Percentiles rank a stretch among this genome's conserved stretches.
Evolutionary conservation across 2,329 filamentous ascomycete genomes (phyloP).

Genomic region (Fusarium sp.): DNA sequence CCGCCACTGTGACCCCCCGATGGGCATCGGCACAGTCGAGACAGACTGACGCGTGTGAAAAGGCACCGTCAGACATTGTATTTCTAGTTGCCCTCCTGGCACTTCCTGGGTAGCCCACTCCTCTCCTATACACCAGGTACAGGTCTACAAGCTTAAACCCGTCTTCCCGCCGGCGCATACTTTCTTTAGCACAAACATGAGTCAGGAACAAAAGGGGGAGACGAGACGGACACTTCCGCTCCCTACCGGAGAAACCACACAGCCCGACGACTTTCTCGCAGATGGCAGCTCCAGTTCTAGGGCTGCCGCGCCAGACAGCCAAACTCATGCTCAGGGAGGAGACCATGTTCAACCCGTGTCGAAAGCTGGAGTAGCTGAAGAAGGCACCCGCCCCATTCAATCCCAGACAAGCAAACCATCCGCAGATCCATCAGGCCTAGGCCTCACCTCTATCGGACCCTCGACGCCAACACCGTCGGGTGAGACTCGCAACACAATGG

Average conservation of each 20-base stretch:
- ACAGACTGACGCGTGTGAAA: neutral
- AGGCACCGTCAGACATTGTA: neutral
- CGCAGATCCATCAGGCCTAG: neutral
- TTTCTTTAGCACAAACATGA: slow-evolving; percentile 22
- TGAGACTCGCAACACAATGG: neutral
- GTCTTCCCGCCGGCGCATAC: slow-evolving; percentile 25
- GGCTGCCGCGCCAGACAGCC: neutral
- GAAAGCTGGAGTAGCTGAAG: neutral
- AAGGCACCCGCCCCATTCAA: neutral
- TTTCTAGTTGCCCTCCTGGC: neutral
- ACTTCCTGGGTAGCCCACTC: neutral
- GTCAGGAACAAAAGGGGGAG: slow-evolving; percentile 14
- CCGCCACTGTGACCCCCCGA: neutral
- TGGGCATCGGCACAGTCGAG: neutral
- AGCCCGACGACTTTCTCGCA: slow-evolving; percentile 3
- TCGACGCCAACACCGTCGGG: neutral
- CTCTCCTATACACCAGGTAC: neutral
- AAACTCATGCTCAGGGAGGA: slow-evolving; percentile 1
- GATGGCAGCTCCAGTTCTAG: neutral
- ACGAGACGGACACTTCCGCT: slow-evolving; percentile 20
- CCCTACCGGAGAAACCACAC: slow-evolving; percentile 9
- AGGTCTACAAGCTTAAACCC: slow-evolving; percentile 25
- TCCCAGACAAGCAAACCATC: slow-evolving; percentile 3
- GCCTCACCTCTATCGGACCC: neutral
- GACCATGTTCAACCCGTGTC: neutral